Evolutionary conservation across 768 basidiomycete genomes (phyloP), one percentile per base, ranked within the genome.

Genomic region (Suillus occidentalis): DNA sequence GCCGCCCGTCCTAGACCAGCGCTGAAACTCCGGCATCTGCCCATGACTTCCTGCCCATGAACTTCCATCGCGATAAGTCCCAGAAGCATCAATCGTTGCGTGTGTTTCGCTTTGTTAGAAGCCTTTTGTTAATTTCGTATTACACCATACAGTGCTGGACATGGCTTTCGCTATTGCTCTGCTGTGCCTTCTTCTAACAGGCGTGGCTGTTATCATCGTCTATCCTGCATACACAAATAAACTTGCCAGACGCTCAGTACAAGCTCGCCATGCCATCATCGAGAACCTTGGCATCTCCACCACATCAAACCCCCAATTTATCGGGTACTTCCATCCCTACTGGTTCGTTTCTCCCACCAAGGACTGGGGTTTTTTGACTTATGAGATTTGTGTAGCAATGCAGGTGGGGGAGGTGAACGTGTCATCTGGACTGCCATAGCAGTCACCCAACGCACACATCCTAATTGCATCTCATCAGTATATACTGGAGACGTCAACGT

Each of bases 241-340:
- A 12, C 34, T 75, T 57, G 62, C 68, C 68, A 71, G 67, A n/a
- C 69, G 63, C 16, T 75, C 74, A 18, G 28, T 53, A 28, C 68
- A 50, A 47, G 55, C 63, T 25, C 74, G 75, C 56, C 65, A 64
- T 37, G 60, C 56, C 12, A 65, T 77, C 47, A 66, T 77, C 34
- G 63, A 60, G 39, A 65, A 70, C 14, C n/a, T 76, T 6, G 68
- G 67, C 10, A 47, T 28, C 18, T 42, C 62, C 0, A 18, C 65
- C 39, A 14, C 59, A 9, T 66, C 18, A 37, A 59, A 65, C 6
- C 65, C 65, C 57, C 78, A 71, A 55, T 76, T 95, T 22, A 80
- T 95, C 3, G 95, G 91, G 0, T 91, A 96, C 79, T 97, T 97
- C 74, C 96, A 99, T 80, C 96, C 96, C 0, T 99, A 96, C 74